Percentiles rank a stretch among this genome's conserved stretches.
Evolutionary conservation across 2,329 filamentous ascomycete genomes (phyloP).

Genomic region (Plectosphaerella sp.): DNA sequence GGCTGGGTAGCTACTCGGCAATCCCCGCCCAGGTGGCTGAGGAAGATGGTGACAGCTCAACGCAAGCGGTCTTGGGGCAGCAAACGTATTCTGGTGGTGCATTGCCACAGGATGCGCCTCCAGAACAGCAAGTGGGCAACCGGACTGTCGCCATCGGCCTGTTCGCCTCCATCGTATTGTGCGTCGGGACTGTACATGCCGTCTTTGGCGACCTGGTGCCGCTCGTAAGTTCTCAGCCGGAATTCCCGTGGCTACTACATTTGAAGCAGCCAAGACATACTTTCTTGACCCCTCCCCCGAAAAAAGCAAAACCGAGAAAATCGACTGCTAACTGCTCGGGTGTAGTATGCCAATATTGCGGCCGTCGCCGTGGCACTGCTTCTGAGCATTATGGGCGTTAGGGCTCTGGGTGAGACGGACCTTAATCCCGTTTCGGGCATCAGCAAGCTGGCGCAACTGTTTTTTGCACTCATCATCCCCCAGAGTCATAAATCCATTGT

Average conservation of each 20-base stretch:
- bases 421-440: conserved; percentile 96
- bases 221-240: conserved; percentile 25
- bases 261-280: no score
- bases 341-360: conserved; percentile 59
- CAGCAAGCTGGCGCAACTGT: conserved; percentile 90
- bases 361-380: conserved; percentile 82
- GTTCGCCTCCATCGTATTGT: conserved; percentile 70
- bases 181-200: conserved; percentile 74
- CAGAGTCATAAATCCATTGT: conserved; percentile 76
- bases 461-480: conserved; percentile 89
- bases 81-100: not conserved
- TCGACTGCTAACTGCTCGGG: no score
- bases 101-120: conserved; percentile 61
- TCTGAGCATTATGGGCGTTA: conserved; percentile 69
- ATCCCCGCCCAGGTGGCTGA: conserved; percentile 3
- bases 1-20: conserved; percentile 2
- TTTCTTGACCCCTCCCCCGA: no score
- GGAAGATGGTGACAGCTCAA: conserved; percentile 2
- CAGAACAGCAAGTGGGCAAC: conserved; percentile 73
- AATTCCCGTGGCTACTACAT: no score
- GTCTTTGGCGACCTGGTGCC: conserved; percentile 83
- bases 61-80: no score
- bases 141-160: conserved; percentile 72
- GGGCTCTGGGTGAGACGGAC: conserved; percentile 76
- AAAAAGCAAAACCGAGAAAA: no score